Evolutionary conservation across 2,329 filamentous ascomycete species (phyloP), one percentile per base, ranked within the genome.

Genomic region (Ceratocystis destructans): DNA sequence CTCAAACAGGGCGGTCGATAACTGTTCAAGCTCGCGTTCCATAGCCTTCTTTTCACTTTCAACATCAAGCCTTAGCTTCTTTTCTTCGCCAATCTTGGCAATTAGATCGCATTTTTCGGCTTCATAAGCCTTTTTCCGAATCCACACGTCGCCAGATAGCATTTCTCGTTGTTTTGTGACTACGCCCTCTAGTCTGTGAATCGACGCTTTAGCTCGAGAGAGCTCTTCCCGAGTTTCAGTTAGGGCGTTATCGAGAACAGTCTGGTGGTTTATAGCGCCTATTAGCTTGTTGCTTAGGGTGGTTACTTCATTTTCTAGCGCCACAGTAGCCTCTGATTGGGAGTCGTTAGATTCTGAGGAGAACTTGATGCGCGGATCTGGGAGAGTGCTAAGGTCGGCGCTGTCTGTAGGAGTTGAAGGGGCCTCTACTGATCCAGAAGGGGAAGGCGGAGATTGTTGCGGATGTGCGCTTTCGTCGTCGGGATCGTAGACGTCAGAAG

Each of bases 251-350:
- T 97, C 94, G 57, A 99, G 82, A 25, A 83, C 87, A 6, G 92
- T 96, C 76, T 96, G 92, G 75, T 96, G 88, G 74, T 99, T 99
- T 76, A 99, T 96, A 57, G 94, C 93, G 73, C 94, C 93, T 71
- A 99, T 93, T 69, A 99, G 85, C 76, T 99, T 99, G 62, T 91
- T 93, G 76, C 91, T 97, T 41, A 99, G 80, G 5, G 89, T 86
- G 6, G 93, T 89, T 33, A 99, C 90, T 76, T 97, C 94, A 67
- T 83, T 79, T 70, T 81, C 81, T 25, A 85, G 76, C 31, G 41
- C 44, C n/a, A 7, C 53, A 20, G 62, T 64, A 44, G n/a, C 17
- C 12, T 31, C 33, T 20, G 44, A 44, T n/a, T 44, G 22, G 12
- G 48, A 28, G 44, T 62, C 63, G 25, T 46, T 22, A 37, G 17